Base-by-base conservation (phyloP, 1,139 yeast genomes). In the Arxiozyma heterogenica region DNA sequence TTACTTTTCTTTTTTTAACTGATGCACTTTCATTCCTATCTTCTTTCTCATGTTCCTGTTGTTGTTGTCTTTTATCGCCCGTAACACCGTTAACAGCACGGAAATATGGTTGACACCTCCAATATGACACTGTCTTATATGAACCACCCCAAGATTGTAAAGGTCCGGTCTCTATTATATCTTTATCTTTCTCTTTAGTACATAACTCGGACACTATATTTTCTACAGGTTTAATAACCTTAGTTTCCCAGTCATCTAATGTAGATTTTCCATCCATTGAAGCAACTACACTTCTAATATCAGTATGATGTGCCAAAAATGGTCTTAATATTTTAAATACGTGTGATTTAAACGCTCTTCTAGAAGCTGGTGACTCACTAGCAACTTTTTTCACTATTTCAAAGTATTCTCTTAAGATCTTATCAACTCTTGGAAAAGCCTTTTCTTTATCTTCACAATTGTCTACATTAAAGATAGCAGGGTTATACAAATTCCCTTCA, bases 81-180 rank as follows among this genome's bases (percentile, higher is more conserved):
- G 76, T 73, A 4, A 78, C 73, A 38, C 96, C 96, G 66, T 87
- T 78, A 1, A 88, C 95, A 9, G 84, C 82, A 60, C 98, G 78
- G 74, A 94, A 90, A 67, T 88, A 87, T 1, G 98, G 98, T 71
- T 93, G 98, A 59, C 96, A 83, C 62, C 98, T 78, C 98, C 98
- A 93, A 69, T 86, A 91, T 2, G 98, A 98, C n/a, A 93, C 81
- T 7, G 77, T 78, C 67, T 82, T 82, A 68, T 93, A 93, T 21
- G 76, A 63, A 1, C 95, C 96, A 52, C 96, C 95, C 90, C 95
- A 86, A 41, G 71, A 69, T 64, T 85, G 83, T 1, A 67, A 48
- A 25, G 75, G 79, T 0, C 91, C 89, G 18, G 73, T 75, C 5
- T 30, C 51, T 0, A 71, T 72, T 0, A 85, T 75, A 62, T 87